Evolutionary conservation across 2,329 filamentous ascomycete species (phyloP).

Genomic region (Aspergillus terreus): DNA sequence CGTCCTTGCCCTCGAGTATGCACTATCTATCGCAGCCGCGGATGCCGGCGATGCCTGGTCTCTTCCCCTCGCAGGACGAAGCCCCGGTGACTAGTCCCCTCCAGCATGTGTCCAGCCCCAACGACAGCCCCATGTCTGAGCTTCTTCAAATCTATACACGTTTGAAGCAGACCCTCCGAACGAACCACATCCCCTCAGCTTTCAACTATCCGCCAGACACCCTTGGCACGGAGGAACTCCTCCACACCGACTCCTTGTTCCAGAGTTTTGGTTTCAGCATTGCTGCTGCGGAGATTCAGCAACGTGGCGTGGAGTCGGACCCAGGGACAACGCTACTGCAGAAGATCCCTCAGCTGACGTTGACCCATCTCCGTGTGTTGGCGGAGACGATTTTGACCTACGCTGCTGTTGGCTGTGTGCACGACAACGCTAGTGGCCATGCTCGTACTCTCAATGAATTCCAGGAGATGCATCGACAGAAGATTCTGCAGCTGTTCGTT

Average conservation of each 20-base stretch:
- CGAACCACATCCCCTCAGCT: slow-evolving; percentile 48
- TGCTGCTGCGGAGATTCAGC: slow-evolving; percentile 83
- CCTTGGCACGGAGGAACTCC: slow-evolving; percentile 44
- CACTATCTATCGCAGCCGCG: slow-evolving; percentile 27
- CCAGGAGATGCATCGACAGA: slow-evolving; percentile 62
- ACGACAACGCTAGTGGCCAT: slow-evolving; percentile 56
- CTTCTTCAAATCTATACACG: slow-evolving; percentile 55
- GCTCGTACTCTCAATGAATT: slow-evolving; percentile 61
- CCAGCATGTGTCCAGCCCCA: slow-evolving; percentile 25
- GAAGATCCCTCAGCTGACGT: slow-evolving; percentile 74
- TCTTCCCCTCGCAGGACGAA: slow-evolving; percentile 36
- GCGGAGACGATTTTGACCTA: slow-evolving; percentile 87
- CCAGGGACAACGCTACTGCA: slow-evolving; percentile 73
- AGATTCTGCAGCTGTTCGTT: slow-evolving; percentile 73
- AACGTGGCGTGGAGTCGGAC: slow-evolving; percentile 75
- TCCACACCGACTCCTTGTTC: slow-evolving; percentile 43
- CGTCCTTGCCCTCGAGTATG: slow-evolving; percentile 24
- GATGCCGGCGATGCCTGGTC: slow-evolving; percentile 34
- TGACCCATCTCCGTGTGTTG: slow-evolving; percentile 84
- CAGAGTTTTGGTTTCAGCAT: slow-evolving; percentile 74
- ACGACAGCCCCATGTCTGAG: slow-evolving; percentile 41
- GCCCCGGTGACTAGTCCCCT: slow-evolving; percentile 26
- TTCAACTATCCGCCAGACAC: slow-evolving; percentile 43
- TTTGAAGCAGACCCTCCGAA: slow-evolving; percentile 52
- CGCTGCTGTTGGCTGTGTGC: slow-evolving; percentile 69